Percentiles rank a stretch among this genome's conserved stretches.
These are phyloP conservation scores for Coemansia sp. DNA, from an alignment of 192 early-diverging fungal species.

Conservation along the genomic window DNA sequence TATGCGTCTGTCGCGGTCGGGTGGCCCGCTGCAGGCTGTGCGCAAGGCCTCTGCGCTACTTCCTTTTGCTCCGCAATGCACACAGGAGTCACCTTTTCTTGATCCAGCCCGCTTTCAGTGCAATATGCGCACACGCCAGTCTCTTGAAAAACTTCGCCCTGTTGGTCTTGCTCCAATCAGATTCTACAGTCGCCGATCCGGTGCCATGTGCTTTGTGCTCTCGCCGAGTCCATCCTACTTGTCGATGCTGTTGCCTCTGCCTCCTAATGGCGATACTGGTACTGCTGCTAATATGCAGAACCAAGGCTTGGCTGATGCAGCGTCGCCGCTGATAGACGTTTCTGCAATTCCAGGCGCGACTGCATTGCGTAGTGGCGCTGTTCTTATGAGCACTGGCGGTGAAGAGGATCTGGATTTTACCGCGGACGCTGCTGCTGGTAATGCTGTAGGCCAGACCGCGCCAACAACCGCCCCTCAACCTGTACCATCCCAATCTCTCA, in stretches of 20 bases:
- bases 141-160: slow-evolving; percentile 37
- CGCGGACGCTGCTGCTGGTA: not conserved
- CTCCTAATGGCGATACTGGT: not conserved
- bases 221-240: slow-evolving; percentile 22
- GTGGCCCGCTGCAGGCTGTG: slow-evolving; percentile 43
- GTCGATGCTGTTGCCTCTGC: not conserved
- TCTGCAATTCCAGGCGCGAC: slow-evolving; percentile 5
- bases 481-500: not conserved
- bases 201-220: slow-evolving; percentile 42
- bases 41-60: slow-evolving; percentile 45
- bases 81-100: slow-evolving; percentile 44
- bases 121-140: slow-evolving; percentile 46
- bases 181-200: slow-evolving; percentile 40
- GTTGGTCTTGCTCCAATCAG: slow-evolving; percentile 32
- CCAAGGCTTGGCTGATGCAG: not conserved
- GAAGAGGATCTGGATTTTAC: slow-evolving; percentile 18
- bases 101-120: slow-evolving; percentile 41
- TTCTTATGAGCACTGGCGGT: slow-evolving; percentile 32
- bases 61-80: slow-evolving; percentile 44
- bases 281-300: not conserved
- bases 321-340: not conserved
- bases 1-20: slow-evolving; percentile 36
- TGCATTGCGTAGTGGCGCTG: slow-evolving; percentile 20
- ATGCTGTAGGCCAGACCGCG: not conserved
- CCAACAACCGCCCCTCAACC: not conserved